Evolutionary conservation across 306 rosid genomes (phyloP).

Genomic region (Morella rubra): DNA sequence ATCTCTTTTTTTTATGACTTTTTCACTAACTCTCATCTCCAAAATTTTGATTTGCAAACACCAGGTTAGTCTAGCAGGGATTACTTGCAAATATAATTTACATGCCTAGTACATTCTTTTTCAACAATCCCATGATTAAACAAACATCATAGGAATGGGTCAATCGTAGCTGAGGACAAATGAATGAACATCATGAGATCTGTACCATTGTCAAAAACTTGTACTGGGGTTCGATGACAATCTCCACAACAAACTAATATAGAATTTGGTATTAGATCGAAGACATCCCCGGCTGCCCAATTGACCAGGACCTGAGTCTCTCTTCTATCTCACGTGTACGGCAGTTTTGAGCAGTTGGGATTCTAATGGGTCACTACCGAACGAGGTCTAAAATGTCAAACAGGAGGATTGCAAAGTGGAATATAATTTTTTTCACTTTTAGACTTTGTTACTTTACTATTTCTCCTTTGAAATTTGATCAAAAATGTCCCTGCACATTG

Average conservation of each 20-base stretch:
- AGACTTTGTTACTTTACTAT: constrained; percentile 2
- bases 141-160: not conserved
- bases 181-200: too few species aligned
- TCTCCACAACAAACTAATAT: not conserved
- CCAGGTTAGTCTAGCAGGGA: too few species aligned
- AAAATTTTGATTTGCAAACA: too few species aligned
- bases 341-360: constrained; percentile 41
- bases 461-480: constrained; percentile 18
- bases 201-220: not conserved
- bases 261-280: constrained; percentile 2
- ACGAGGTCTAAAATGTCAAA: constrained; percentile 3
- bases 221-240: not conserved
- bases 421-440: not conserved
- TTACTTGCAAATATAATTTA: too few species aligned
- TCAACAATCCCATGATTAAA: too few species aligned
- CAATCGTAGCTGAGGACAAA: not conserved
- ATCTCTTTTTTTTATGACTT: too few species aligned
- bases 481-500: not conserved
- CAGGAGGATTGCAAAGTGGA: constrained; percentile 1
- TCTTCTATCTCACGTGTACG: not conserved
- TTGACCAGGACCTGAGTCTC: constrained; percentile 35
- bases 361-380: constrained; percentile 22
- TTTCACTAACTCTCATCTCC: too few species aligned
- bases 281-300: not conserved
- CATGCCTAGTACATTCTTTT: too few species aligned